These are phyloP conservation scores for Sclerotinia nivalis DNA, from an alignment of 2,329 filamentous ascomycete species.

Conservation along the genomic window DNA sequence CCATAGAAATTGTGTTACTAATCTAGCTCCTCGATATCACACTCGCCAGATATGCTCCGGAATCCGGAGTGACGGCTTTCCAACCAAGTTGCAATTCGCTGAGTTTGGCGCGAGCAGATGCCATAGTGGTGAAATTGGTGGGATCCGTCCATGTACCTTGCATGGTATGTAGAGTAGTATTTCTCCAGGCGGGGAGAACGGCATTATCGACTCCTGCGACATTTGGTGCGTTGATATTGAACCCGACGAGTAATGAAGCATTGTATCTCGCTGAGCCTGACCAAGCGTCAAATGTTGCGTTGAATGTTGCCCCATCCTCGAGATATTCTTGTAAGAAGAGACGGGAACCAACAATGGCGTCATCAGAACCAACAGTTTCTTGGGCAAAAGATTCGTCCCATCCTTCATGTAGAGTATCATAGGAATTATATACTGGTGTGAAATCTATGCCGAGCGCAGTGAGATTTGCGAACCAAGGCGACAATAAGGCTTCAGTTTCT, in stretches of 20 bases:
- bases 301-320: constrained; percentile 35
- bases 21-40: constrained; percentile 25
- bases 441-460: constrained; percentile 28
- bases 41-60: constrained; percentile 26
- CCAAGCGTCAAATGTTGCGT: constrained; percentile 39
- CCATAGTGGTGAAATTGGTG: constrained; percentile 10
- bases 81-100: constrained; percentile 24
- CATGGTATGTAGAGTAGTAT: constrained; percentile 26
- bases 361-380: constrained; percentile 41
- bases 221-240: constrained; percentile 18
- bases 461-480: constrained; percentile 46
- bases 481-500: constrained; percentile 37
- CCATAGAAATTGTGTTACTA: constrained; percentile 46
- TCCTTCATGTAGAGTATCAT: constrained; percentile 24
- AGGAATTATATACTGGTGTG: constrained; percentile 39
- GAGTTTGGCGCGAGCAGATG: constrained; percentile 23
- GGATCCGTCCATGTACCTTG: constrained; percentile 25
- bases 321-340: constrained; percentile 46
- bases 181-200: constrained; percentile 40
- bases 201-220: constrained; percentile 35
- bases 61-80: constrained; percentile 26
- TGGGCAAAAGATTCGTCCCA: constrained; percentile 47
- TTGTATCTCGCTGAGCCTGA: constrained; percentile 15
- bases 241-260: constrained; percentile 3
- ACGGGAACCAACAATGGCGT: constrained; percentile 43